Evolutionary conservation across 2,329 filamentous ascomycete species (phyloP), one percentile per base, ranked within the genome.

Genomic region (Neonectria faginata): DNA sequence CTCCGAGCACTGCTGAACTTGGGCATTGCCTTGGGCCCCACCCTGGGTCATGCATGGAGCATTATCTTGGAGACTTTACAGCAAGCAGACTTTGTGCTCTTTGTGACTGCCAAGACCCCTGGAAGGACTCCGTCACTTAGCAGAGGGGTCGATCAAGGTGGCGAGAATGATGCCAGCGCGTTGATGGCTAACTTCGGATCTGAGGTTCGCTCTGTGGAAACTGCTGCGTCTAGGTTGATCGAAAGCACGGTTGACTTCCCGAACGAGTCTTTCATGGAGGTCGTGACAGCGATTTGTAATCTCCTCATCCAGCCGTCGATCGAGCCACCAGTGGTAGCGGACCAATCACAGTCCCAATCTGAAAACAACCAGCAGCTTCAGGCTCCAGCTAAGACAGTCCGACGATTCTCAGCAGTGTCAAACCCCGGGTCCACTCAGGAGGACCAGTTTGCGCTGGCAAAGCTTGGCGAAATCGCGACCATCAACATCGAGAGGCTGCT

Each of bases 231-330:
- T 1, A 89, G 96, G 67, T 84, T 99, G 18, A 90, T 98, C 62
- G 96, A 98, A 76, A 97, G 94, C 78, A 98, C 94, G 0, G 85
- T 91, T 16, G 94, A 97, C 71, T 98, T 97, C 73, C 93, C 94
- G 0, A 94, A 95, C 68, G 85, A 89, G 16, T 85, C 93, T 0
- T 98, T 98, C 72, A 82, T 91, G 5, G 88, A 92, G 67, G 88
- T 98, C 10, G 83, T 98, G 2, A 82, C 85, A 58, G 91, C 94
- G 0, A 85, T 97, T 4, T 94, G 93, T 73, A 84, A 86, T 50
- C 82, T 97, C 7, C 82, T 97, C 7, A 83, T 86, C 36, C 74
- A 77, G 27, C 74, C 72, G n/a, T 22, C 73, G 5, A 62, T 70
- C 3, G 70, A 75, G 9, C 73, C 68, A 18, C 9, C 57, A 1